Base-by-base conservation (phyloP, 768 basidiomycete genomes). In the Cystobasidium onofrii region DNA sequence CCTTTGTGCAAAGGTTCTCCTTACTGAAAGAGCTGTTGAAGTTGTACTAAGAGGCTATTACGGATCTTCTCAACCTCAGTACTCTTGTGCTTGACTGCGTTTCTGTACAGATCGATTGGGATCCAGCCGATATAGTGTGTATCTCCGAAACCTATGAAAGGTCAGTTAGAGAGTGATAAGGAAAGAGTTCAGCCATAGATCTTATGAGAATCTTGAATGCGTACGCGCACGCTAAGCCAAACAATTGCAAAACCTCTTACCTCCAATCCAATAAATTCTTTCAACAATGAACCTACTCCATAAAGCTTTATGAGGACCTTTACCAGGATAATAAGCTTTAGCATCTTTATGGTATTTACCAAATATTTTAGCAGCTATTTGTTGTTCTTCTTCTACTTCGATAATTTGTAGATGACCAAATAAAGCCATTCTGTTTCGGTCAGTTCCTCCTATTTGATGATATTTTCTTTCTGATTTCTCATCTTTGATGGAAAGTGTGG, bases 81-180 rank as follows among this genome's bases (percentile, higher is more conserved):
- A 23, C 57, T 60, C 17, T 34, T 34, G 4, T 60, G 25, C 57
- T 34, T 29, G 57, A 29, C 6, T 39, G 57, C 20, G 4, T 64
- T 54, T 33, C 50, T 65, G 71, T 77, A 78, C 34, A 73, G 46
- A 20, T 78, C 78, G 25, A 77, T 66, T 3, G 76, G 76, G 31
- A 77, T 60, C 78, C 78, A 78, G 13, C 76, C 76, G 54, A 77
- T 77, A 57, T 69, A 75, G 10, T 76, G 66, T 13, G 75, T 75
- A 71, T 76, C 75, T 43, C 77, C 76, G 64, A 77, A 76, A 20
- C 77, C 76, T 46, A n/a, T 1, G 10, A 41, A 10, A 41, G 23
- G 13, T 4, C 20, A 33, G 9, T n/a, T n/a, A n/a, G n/a, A n/a
- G n/a, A n/a, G n/a, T n/a, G n/a, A n/a, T n/a, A n/a, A n/a, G n/a